A percentile compares a stretch with the other conserved stretches of the same genome.
These are phyloP conservation scores for Ceratobasidium sp. DNA, from an alignment of 1,284 basidiomycete species.

Conservation along the genomic window DNA sequence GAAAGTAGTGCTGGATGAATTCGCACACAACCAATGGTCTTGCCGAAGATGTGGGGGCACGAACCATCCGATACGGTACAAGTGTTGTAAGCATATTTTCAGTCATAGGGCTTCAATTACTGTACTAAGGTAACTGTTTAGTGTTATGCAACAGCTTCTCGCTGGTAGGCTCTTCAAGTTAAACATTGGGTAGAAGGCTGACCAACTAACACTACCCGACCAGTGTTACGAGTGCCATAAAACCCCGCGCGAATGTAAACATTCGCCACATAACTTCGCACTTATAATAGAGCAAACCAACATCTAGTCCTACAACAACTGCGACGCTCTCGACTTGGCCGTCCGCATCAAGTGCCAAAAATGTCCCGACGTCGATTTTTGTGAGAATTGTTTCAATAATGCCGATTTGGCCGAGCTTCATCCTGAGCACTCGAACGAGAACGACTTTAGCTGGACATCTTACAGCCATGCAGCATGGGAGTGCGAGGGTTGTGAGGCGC, in stretches of 20 bases:
- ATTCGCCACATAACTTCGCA: slow-evolving; percentile 19
- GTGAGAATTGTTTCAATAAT: neutral
- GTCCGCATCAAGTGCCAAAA: slow-evolving; percentile 14
- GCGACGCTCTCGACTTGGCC: neutral
- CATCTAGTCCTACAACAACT: slow-evolving; percentile 12
- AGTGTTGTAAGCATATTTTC: slow-evolving; percentile 1
- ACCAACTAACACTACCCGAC: neutral
- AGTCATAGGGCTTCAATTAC: neutral
- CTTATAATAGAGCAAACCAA: neutral
- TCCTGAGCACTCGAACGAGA: neutral
- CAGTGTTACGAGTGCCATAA: slow-evolving; percentile 35
- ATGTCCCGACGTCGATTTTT: slow-evolving; percentile 22
- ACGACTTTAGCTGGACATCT: slow-evolving; percentile 1
- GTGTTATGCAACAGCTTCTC: slow-evolving; percentile 1
- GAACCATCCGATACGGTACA: slow-evolving; percentile 19
- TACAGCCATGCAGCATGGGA: slow-evolving; percentile 22
- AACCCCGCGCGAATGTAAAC: slow-evolving; percentile 25
- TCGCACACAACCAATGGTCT: slow-evolving; percentile 1
- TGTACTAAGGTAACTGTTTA: too few species aligned
- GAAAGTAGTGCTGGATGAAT: neutral
- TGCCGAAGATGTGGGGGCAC: slow-evolving; percentile 19
- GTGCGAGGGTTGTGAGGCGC: slow-evolving; percentile 20
- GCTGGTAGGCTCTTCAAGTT: too few species aligned
- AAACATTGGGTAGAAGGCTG: too few species aligned
- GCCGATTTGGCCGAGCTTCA: neutral